These are phyloP conservation scores for Daldinia grandis DNA, from an alignment of 495 filamentous ascomycete genomes.

Conservation along the genomic window DNA sequence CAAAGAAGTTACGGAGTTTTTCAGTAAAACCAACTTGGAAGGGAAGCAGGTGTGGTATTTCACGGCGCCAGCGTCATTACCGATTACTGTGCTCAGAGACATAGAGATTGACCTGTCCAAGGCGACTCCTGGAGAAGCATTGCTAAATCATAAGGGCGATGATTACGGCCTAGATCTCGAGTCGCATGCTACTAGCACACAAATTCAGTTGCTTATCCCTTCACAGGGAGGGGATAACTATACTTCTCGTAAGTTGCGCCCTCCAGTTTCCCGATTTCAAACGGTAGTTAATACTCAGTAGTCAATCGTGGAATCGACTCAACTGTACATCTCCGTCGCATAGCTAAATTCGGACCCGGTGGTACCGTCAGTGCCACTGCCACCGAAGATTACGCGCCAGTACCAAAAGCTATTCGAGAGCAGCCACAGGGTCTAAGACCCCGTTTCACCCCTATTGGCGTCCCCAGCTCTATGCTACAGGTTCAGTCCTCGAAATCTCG, in stretches of 20 bases:
- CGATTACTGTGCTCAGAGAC: slow-evolving; percentile 58
- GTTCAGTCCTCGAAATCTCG: neutral
- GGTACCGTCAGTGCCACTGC: slow-evolving; percentile 35
- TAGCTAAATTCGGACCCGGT: slow-evolving; percentile 51
- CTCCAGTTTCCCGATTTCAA: neutral
- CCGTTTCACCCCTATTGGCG: slow-evolving; percentile 56
- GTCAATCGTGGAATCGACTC: slow-evolving; percentile 52
- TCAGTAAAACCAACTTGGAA: slow-evolving; percentile 53
- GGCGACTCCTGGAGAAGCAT: slow-evolving; percentile 45
- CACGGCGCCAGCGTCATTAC: slow-evolving; percentile 57
- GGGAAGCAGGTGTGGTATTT: slow-evolving; percentile 64
- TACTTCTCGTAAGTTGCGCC: slow-evolving; percentile 45
- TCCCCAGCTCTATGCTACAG: slow-evolving; percentile 32
- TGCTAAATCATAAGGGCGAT: slow-evolving; percentile 53
- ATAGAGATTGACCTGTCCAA: slow-evolving; percentile 54
- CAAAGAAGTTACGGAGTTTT: slow-evolving; percentile 47
- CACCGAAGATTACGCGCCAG: slow-evolving; percentile 35
- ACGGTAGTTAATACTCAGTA: slow-evolving; percentile 34
- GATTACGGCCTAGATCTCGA: slow-evolving; percentile 52
- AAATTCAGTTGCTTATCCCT: slow-evolving; percentile 57
- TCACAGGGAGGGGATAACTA: slow-evolving; percentile 53
- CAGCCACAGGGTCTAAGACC: slow-evolving; percentile 57
- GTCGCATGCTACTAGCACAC: slow-evolving; percentile 45
- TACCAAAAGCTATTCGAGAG: slow-evolving; percentile 47
- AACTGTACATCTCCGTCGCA: slow-evolving; percentile 54